Base-by-base conservation (phyloP, 495 filamentous ascomycete species). In the Neurospora sp. region DNA sequence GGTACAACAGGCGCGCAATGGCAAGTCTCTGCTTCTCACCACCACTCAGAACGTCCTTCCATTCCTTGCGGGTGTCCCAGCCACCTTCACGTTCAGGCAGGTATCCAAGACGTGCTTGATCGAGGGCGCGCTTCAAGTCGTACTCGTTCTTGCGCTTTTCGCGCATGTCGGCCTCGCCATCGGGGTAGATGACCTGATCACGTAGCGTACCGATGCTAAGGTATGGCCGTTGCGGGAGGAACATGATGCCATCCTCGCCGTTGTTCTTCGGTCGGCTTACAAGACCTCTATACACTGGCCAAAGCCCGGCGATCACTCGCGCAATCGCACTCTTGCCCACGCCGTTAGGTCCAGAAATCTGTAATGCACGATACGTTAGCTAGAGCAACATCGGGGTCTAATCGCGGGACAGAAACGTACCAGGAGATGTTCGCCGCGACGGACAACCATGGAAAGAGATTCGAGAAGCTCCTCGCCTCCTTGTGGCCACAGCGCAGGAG, bases 1-100 rank as follows among this genome's bases (percentile, higher is more conserved):
- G 96, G 80, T 99, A 98, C 74, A 98, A 84, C 31, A 98, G 78
- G 69, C 96, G 85, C 8, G 96, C 96, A 76, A 98, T 92, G 8
- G 89, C 93, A 84, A 98, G 91, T 35, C 96, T 85, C 82, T 99
- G 96, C 83, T 99, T 99, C 84, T 99, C 96, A n/a, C 96, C 96
- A 12, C 96, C 96, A 73, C 90, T 94, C 20, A 99, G 82, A 10
- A 99, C 93, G 77, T 98, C 96, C 83, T 98, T 98, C 96, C 96
- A 99, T 75, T 97, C 96, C 82, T 99, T 98, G 37, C 92, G 85
- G 27, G 93, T 92, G 78, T 99, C 94, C 95, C 94, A 99, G 14
- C 96, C 96, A 35, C 94, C 96, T 83, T 99, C 96, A 22, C 96
- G 89, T 40, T 92, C 87, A 6, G 93, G 93, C 5, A 99, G 85